A percentile compares a stretch with the other conserved stretches of the same genome.
Conservation (phyloP, 192 early-diverging fungal species). For the Coemansia pectinata region DNA sequence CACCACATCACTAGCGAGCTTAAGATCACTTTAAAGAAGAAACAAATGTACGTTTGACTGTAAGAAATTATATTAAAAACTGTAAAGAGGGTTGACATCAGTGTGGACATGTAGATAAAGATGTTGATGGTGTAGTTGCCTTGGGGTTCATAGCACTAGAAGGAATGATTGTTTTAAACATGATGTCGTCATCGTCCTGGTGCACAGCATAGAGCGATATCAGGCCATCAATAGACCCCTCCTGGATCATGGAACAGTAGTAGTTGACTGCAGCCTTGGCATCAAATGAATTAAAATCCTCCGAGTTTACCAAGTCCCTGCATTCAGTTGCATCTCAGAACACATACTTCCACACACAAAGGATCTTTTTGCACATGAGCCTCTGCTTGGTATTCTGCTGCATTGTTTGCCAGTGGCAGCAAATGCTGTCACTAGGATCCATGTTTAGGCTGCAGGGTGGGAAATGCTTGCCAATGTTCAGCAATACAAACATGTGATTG, state of each 20-base stretch:
- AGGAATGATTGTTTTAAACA: neutral
- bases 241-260: constrained; percentile 14
- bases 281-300: constrained; percentile 13
- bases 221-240: constrained; percentile 8
- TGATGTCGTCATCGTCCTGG: neutral
- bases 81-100: too few species aligned
- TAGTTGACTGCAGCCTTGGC: constrained; percentile 8
- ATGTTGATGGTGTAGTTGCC: too few species aligned
- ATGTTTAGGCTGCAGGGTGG: neutral
- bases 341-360: constrained; percentile 22
- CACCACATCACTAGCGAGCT: too few species aligned
- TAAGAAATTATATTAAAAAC: too few species aligned
- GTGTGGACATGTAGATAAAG: too few species aligned
- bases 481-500: constrained; percentile 13
- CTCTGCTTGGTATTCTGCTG: neutral
- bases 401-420: constrained; percentile 15
- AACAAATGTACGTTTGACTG: too few species aligned
- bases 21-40: too few species aligned
- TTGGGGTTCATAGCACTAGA: neutral
- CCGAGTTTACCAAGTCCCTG: neutral
- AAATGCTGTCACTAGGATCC: constrained; percentile 10
- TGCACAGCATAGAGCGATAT: constrained; percentile 14
- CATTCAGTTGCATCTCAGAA: constrained; percentile 21
- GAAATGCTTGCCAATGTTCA: constrained; percentile 3
- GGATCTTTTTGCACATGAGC: neutral